Evolutionary conservation across 805 yeast genomes (phyloP), one percentile per base, ranked within the genome.

Genomic region (Candida anglica): DNA sequence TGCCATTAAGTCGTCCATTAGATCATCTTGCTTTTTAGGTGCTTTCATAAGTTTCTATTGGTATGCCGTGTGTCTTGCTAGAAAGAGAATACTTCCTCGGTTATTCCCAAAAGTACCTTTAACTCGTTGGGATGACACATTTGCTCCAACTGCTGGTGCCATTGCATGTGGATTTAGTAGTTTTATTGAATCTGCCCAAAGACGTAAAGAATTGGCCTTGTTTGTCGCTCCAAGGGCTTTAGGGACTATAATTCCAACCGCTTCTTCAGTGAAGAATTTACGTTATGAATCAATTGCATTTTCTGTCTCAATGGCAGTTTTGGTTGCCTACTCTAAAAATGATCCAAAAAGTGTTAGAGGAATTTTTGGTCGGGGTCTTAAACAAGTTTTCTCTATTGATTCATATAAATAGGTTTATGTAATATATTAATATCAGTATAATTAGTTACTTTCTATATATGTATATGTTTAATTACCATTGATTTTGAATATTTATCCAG

Each of bases 31-130:
- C 19, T 71, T 71, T 46, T 52, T 71, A 33, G 72, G 67, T 3
- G 37, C 61, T 2, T 71, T 59, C 40, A 70, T 71, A 19, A 57
- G 57, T 10, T 48, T 68, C 28, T 55, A 55, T 37, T 71, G 76
- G 76, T 71, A 71, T 40, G 62, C 63, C 6, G 75, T 71, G 10
- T 71, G 77, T 44, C 48, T 70, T 16, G 53, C 60, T 3, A 47
- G 77, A 31, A 56, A 62, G 3, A 42, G 72, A 35, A 32, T 68
- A 3, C 54, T 68, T 1, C 74, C 74, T 3, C 36, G 34, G 15
- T 32, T 69, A 14, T 60, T 66, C 40, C 72, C 73, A 3, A 36
- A 46, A 3, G 56, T 53, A 1, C 59, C 66, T 6, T 43, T 42
- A 15, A 53, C 58, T 3, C 34, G 50, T 14, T 63, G 60, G 48